Evolutionary conservation across 257 asterid genomes (phyloP).

Genomic region (Nemophila menziesii): DNA sequence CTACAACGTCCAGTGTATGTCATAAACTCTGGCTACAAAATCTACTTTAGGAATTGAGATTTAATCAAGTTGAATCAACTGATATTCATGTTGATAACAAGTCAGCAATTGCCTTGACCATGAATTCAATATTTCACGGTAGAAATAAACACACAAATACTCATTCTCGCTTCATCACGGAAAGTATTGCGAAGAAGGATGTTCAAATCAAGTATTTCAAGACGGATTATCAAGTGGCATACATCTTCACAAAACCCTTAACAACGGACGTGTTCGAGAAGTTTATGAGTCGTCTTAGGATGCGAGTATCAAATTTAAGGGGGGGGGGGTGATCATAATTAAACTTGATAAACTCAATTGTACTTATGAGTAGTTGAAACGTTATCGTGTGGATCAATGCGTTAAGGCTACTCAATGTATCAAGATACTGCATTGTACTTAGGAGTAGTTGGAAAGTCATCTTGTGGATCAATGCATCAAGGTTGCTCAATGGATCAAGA

Average conservation of each 20-base stretch:
- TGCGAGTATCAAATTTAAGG: background rate
- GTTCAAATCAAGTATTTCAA: background rate
- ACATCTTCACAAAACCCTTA: conserved; percentile 5
- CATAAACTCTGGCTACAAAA: background rate
- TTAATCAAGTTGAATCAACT: background rate
- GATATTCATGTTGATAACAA: background rate
- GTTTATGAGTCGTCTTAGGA: background rate
- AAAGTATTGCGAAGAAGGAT: background rate
- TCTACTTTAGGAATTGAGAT: background rate
- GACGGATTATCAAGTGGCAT: background rate
- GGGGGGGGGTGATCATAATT: too few species aligned
- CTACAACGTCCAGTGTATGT: background rate
- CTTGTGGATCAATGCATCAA: too few species aligned
- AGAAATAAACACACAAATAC: conserved; percentile 2
- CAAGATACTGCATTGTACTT: too few species aligned
- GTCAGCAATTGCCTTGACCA: background rate
- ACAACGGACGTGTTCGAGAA: background rate
- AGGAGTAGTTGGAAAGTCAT: too few species aligned
- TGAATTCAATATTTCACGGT: background rate
- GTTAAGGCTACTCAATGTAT: too few species aligned
- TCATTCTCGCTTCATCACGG: background rate
- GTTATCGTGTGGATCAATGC: too few species aligned
- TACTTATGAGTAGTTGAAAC: too few species aligned
- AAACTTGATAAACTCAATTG: too few species aligned
- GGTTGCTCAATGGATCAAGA: too few species aligned